Percentiles rank a stretch among this genome's conserved stretches.
These are phyloP conservation scores for Gastrolobium bilobum DNA, from an alignment of 306 rosid species.

Conservation along the genomic window DNA sequence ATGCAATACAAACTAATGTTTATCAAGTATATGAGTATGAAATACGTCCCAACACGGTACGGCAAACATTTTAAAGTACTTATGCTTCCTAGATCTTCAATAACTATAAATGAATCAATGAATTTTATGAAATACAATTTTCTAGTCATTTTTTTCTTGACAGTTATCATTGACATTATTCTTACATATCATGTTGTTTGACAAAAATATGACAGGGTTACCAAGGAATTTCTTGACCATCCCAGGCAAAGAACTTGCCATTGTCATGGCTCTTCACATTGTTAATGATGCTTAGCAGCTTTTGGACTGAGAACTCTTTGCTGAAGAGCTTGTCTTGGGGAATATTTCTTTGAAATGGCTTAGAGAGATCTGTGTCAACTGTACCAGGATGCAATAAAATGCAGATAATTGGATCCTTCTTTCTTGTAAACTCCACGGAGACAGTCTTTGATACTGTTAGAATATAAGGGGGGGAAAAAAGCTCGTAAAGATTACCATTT, in stretches of 20 bases:
- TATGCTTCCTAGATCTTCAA: background rate
- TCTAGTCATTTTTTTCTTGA: slow-evolving; percentile 7
- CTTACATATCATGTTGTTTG: slow-evolving; percentile 18
- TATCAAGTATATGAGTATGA: background rate
- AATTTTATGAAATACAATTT: slow-evolving; percentile 37
- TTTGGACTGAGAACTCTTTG: slow-evolving; percentile 82
- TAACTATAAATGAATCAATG: slow-evolving; percentile 47
- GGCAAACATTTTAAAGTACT: background rate
- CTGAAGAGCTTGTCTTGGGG: slow-evolving; percentile 83
- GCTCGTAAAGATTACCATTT: slow-evolving; percentile 10
- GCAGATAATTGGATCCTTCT: slow-evolving; percentile 82
- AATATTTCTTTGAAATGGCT: slow-evolving; percentile 91
- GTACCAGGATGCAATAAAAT: slow-evolving; percentile 94
- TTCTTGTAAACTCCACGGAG: slow-evolving; percentile 80
- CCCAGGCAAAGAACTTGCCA: slow-evolving; percentile 97
- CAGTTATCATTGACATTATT: slow-evolving; percentile 21
- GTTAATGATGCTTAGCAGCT: slow-evolving; percentile 74
- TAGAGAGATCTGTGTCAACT: slow-evolving; percentile 95
- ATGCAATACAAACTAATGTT: background rate
- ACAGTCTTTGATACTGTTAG: slow-evolving; percentile 78
- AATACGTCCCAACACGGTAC: background rate
- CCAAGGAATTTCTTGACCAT: slow-evolving; percentile 98
- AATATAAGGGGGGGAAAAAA: background rate
- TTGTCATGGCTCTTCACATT: slow-evolving; percentile 74
- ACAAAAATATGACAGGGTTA: slow-evolving; percentile 38